Percentiles rank a stretch among this genome's conserved stretches.
These are phyloP conservation scores for Ustilago lituana DNA, from an alignment of 1,284 basidiomycete genomes.

Conservation along the genomic window DNA sequence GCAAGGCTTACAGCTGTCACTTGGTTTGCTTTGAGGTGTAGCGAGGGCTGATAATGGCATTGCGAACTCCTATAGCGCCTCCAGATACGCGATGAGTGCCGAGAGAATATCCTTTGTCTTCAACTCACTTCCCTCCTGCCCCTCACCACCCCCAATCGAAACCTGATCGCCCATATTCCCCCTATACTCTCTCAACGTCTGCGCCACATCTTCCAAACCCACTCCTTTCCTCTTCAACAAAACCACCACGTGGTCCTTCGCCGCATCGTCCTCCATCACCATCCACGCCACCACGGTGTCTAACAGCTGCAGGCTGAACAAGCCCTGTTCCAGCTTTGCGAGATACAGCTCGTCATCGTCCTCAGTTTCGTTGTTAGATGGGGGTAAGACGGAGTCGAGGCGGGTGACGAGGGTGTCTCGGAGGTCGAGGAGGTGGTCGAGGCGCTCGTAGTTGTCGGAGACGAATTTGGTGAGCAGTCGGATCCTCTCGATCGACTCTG, in stretches of 20 bases:
- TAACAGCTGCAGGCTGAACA: constrained; percentile 87
- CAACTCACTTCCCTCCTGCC: neutral
- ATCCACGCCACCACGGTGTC: constrained; percentile 96
- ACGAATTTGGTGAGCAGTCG: constrained; percentile 93
- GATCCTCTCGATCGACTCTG: constrained; percentile 82
- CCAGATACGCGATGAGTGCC: constrained; percentile 55
- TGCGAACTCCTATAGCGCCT: constrained; percentile 21
- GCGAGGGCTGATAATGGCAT: too few relatives aligned
- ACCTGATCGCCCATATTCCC: constrained; percentile 57
- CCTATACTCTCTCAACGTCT: constrained; percentile 49
- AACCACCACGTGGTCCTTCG: constrained; percentile 37
- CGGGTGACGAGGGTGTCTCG: constrained; percentile 76
- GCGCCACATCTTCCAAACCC: constrained; percentile 23
- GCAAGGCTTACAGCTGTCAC: too few relatives aligned
- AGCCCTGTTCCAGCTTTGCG: constrained; percentile 81
- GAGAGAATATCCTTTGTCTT: constrained; percentile 49
- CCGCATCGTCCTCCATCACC: constrained; percentile 95
- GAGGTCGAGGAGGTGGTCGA: constrained; percentile 89
- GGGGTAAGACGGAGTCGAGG: constrained; percentile 75
- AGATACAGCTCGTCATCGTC: constrained; percentile 84
- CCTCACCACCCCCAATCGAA: constrained; percentile 1
- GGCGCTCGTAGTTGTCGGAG: constrained; percentile 87
- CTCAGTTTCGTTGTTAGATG: constrained; percentile 73
- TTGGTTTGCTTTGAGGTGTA: too few relatives aligned
- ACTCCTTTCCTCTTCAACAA: constrained; percentile 31